Percentiles rank a stretch among this genome's conserved stretches.
Evolutionary conservation across 495 filamentous ascomycete species (phyloP).

Genomic region (Penicillium cosmopolitanum): DNA sequence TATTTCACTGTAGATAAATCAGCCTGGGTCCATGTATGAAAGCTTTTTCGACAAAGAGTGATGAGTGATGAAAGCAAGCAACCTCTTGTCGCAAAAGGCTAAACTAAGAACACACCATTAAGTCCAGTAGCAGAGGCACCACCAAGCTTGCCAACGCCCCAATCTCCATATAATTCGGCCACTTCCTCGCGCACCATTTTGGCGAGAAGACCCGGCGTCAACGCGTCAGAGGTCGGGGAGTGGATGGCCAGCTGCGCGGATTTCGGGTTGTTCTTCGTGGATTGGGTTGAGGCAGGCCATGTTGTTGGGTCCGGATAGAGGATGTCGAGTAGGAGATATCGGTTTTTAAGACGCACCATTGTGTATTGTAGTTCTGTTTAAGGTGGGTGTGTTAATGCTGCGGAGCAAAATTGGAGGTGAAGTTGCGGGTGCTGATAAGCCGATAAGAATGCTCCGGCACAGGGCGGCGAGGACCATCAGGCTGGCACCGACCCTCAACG

Average conservation of each 20-base stretch:
- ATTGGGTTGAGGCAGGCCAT: conserved; percentile 21
- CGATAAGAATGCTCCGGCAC: conserved; percentile 26
- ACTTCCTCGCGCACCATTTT: conserved; percentile 71
- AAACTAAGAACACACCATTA: conserved; percentile 51
- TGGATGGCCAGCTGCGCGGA: conserved; percentile 66
- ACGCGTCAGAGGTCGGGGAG: conserved; percentile 68
- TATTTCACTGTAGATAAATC: conserved; percentile 74
- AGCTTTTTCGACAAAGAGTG: too few relatives aligned
- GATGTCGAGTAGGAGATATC: conserved; percentile 90
- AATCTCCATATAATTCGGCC: conserved; percentile 82
- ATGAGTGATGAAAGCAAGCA: too few relatives aligned
- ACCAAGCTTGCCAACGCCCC: conserved; percentile 67
- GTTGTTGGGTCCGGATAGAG: conserved; percentile 72
- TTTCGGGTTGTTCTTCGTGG: conserved; percentile 11
- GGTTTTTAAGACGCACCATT: conserved; percentile 96
- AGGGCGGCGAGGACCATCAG: background rate
- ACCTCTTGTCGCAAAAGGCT: too few relatives aligned
- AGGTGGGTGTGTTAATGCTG: background rate
- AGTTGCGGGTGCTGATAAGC: conserved; percentile 3
- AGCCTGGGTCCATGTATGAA: background rate
- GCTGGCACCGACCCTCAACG: too few relatives aligned
- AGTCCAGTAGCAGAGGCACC: conserved; percentile 62
- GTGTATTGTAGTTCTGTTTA: conserved; percentile 8
- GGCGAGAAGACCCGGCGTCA: conserved; percentile 65
- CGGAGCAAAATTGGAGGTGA: conserved; percentile 1